These are phyloP conservation scores for Yamadazyma friedrichii DNA, from an alignment of 1,139 yeast genomes.

Conservation along the genomic window DNA sequence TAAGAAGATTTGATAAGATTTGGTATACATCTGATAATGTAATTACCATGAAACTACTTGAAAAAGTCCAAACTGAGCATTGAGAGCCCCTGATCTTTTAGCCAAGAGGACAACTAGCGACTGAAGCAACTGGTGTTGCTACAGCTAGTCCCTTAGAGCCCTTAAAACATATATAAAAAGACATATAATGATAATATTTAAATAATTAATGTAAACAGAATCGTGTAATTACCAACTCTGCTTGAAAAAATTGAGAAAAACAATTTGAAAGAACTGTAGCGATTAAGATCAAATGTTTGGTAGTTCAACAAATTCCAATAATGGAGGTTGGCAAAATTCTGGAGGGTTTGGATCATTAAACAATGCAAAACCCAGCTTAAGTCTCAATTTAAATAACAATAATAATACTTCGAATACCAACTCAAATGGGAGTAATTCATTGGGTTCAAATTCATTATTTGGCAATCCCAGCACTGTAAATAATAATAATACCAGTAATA, in stretches of 20 bases:
- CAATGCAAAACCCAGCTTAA: conserved; percentile 4
- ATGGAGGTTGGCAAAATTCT: conserved; percentile 4
- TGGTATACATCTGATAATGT: conserved; percentile 42
- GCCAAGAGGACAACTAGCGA: too few species aligned
- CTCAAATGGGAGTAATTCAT: background rate
- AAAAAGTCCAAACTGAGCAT: background rate
- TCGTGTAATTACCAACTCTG: background rate
- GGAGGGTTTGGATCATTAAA: conserved; percentile 3
- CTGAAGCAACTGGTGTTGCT: too few species aligned
- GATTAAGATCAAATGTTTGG: conserved; percentile 6
- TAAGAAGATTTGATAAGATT: conserved; percentile 44
- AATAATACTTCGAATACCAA: conserved; percentile 8
- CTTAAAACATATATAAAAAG: too few species aligned
- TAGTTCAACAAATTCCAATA: conserved; percentile 1
- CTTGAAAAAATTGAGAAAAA: background rate
- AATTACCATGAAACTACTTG: conserved; percentile 23
- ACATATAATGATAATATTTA: background rate
- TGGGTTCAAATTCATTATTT: conserved; percentile 13
- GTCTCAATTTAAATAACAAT: conserved; percentile 18
- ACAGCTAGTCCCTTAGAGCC: too few species aligned
- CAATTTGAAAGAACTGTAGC: too few species aligned
- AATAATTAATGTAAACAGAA: background rate
- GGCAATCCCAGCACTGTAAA: conserved; percentile 14
- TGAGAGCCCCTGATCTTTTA: too few species aligned
- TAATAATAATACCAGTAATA: background rate